Base-by-base conservation (phyloP, 1,284 basidiomycete species). In the Ustilago loliicola region DNA sequence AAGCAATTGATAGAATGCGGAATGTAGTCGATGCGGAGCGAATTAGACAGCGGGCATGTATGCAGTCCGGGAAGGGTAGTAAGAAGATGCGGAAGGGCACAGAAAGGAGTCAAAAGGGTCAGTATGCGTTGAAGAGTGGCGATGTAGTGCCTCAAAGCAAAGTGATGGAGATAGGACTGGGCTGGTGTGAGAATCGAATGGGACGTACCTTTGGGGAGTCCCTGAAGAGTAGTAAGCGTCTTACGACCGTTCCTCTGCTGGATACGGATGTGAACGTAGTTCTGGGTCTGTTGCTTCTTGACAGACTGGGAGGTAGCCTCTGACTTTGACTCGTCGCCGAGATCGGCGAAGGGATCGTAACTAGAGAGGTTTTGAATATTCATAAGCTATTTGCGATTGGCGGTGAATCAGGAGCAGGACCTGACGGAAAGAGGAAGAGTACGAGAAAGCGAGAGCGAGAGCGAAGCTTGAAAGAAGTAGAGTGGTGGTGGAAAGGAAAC, bases 201-300 rank as follows among this genome's bases (percentile, higher is more conserved):
- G 19, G 0, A 76, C 91, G 80, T 81, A 94, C 95, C 92, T 89
- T 94, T 95, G 71, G 94, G 94, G 77, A 99, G 89, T 79, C 97
- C 97, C 88, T 99, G 96, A 80, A 99, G 90, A 68, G 96, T 99
- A 50, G 97, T 99, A 89, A 99, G 89, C 77, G 96, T 98, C 91
- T 99, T 99, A 84, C 97, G 91, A 82, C 97, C 97, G 91, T 99
- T 99, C 86, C 97, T 91, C 89, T 99, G 97, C 88, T 99, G 97
- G 86, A 99, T 94, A 89, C 90, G 87, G 75, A 88, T 88, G 81
- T 88, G 88, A 56, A 88, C 86, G 84, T 87, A 85, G 72, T 83
- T 82, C 66, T 86, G 77, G 42, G 73, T 72, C 77, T 82, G 79
- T 27, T 80, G 72, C 72, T 82, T 81, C 66, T 72, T 78, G 36